These are phyloP conservation scores for Colletotrichum chrysophilum DNA, from an alignment of 2,329 filamentous ascomycete genomes.

Conservation along the genomic window DNA sequence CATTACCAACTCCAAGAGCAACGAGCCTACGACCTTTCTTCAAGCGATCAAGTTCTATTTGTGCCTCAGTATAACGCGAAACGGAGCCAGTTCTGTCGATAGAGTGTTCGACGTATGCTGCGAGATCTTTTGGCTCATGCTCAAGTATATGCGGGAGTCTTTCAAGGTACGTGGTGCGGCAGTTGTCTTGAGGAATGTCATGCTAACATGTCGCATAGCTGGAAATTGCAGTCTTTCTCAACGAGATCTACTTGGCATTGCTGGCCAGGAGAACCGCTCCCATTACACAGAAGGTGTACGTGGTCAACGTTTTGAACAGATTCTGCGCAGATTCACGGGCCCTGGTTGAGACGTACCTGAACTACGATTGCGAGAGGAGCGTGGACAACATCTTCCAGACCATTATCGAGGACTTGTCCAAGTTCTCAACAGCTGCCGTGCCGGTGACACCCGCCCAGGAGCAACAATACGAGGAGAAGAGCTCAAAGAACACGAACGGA, in stretches of 20 bases:
- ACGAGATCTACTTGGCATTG: slow-evolving; percentile 94
- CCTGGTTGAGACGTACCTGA: slow-evolving; percentile 93
- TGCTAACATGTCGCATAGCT: slow-evolving; percentile 61
- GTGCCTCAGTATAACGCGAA: slow-evolving; percentile 91
- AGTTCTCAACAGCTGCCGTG: slow-evolving; percentile 81
- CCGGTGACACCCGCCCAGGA: slow-evolving; percentile 78
- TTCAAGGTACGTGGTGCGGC: slow-evolving; percentile 71
- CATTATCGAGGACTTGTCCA: slow-evolving; percentile 91
- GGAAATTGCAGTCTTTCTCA: slow-evolving; percentile 97
- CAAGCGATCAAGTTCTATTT: slow-evolving; percentile 97
- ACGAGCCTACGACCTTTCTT: slow-evolving; percentile 87
- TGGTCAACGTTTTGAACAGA: slow-evolving; percentile 83
- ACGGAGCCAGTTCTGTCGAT: slow-evolving; percentile 91
- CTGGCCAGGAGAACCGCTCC: slow-evolving; percentile 88
- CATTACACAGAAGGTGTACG: slow-evolving; percentile 88
- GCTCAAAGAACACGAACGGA: slow-evolving; percentile 62
- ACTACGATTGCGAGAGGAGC: slow-evolving; percentile 96
- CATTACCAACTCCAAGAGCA: slow-evolving; percentile 88
- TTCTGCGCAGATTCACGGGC: slow-evolving; percentile 86
- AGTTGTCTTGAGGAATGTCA: neutral
- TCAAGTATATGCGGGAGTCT: slow-evolving; percentile 89
- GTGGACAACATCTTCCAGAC: slow-evolving; percentile 97
- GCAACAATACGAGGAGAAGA: slow-evolving; percentile 84
- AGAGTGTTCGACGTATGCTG: slow-evolving; percentile 94
- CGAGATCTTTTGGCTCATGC: slow-evolving; percentile 98